Evolutionary conservation across 2,329 filamentous ascomycete genomes (phyloP).

Genomic region (Ploettnerulaceae sp.): DNA sequence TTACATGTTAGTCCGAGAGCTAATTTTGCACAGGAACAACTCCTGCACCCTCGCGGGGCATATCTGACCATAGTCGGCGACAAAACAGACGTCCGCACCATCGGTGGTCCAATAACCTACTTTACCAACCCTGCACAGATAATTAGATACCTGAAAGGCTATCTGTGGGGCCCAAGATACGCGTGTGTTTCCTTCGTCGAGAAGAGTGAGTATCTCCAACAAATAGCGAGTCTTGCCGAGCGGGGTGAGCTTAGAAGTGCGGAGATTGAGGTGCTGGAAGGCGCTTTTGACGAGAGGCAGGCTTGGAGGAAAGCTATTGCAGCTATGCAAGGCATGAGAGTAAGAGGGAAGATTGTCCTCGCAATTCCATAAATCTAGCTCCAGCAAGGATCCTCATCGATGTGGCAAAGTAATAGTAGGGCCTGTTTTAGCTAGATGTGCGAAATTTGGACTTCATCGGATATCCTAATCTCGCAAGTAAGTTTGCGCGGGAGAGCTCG

Average conservation of each 20-base stretch:
- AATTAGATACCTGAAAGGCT: slow-evolving; percentile 28
- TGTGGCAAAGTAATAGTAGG: neutral
- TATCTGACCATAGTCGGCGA: slow-evolving; percentile 33
- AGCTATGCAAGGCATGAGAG: slow-evolving; percentile 20
- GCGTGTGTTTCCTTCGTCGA: slow-evolving; percentile 21
- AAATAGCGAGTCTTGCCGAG: slow-evolving; percentile 21
- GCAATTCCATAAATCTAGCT: slow-evolving; percentile 12
- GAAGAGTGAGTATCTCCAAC: slow-evolving; percentile 18
- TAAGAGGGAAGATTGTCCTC: slow-evolving; percentile 26
- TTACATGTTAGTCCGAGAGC: neutral
- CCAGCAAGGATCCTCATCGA: neutral
- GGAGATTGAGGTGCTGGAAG: slow-evolving; percentile 24
- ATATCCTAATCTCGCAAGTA: too few relatives aligned
- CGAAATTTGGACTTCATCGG: too few relatives aligned
- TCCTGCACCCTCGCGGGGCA: slow-evolving; percentile 26
- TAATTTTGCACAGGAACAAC: slow-evolving; percentile 17
- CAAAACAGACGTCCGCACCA: slow-evolving; percentile 23
- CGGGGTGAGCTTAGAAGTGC: slow-evolving; percentile 20
- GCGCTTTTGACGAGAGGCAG: slow-evolving; percentile 24
- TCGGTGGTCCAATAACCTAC: slow-evolving; percentile 30
- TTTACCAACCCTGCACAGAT: slow-evolving; percentile 26
- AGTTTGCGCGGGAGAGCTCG: too few relatives aligned
- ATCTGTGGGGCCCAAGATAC: slow-evolving; percentile 30
- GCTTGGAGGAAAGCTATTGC: slow-evolving; percentile 22
- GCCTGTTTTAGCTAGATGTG: too few relatives aligned